Conservation (phyloP, 805 yeast species). For the Starmera amethionina region DNA sequence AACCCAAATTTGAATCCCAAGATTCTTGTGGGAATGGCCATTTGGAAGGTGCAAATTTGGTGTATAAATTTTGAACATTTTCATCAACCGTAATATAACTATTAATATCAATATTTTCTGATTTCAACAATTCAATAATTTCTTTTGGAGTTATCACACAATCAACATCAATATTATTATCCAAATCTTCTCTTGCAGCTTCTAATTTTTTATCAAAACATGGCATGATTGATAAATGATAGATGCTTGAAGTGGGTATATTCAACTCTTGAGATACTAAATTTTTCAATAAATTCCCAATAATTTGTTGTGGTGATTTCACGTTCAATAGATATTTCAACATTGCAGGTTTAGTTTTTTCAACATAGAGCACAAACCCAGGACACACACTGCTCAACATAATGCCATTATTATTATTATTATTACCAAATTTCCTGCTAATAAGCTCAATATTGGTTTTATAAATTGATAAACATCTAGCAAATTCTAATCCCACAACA, state of each 20-base stretch:
- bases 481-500: conserved; percentile 79
- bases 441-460: conserved; percentile 34
- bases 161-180: conserved; percentile 58
- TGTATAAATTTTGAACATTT: conserved; percentile 17
- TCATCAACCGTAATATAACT: conserved; percentile 12
- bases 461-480: conserved; percentile 56
- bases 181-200: conserved; percentile 74
- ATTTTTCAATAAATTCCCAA: conserved; percentile 67
- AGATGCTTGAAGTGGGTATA: conserved; percentile 31
- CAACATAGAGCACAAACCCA: conserved; percentile 94
- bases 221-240: conserved; percentile 89
- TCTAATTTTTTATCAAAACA: conserved; percentile 95
- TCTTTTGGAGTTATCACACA: conserved; percentile 93
- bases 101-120: conserved; percentile 32
- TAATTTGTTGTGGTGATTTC: conserved; percentile 89
- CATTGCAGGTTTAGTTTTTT: conserved; percentile 86
- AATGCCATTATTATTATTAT: conserved; percentile 27
- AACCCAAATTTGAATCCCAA: conserved; percentile 72
- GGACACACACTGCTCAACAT: conserved; percentile 75
- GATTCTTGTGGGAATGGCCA: conserved; percentile 55
- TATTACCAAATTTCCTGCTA: conserved; percentile 4
- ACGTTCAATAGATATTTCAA: conserved; percentile 61
- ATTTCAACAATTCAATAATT: conserved; percentile 60
- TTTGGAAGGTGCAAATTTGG: conserved; percentile 36
- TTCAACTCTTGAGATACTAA: conserved; percentile 28